Evolutionary conservation across 371 early-diverging fungal genomes (phyloP), one percentile per base, ranked within the genome.

Genomic region (Rhizopus arrhizus): DNA sequence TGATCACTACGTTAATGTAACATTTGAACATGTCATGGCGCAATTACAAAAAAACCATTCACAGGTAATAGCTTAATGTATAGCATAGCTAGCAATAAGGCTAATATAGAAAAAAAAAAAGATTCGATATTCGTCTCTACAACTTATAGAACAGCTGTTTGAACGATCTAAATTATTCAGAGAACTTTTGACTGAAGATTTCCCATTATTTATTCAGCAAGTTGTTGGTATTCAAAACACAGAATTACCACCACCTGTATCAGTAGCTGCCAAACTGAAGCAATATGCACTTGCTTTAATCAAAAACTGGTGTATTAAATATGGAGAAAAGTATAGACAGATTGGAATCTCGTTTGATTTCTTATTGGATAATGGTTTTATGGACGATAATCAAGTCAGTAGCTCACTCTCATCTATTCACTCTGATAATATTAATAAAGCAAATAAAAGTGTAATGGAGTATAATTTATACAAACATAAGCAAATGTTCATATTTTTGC

Each of bases 141-240:
- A 87, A 64, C 62, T 83, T 10, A 74, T 85, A 9, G 83, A 85
- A 52, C 82, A 82, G 58, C 68, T 91, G 9, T 89, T 89, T 61
- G 66, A 70, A 8, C 85, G 91, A 2, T 89, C 90, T 4, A 89
- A 89, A 57, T 69, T 66, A 13, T 87, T 89, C 65, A 80, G 91
- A 16, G 65, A 70, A 13, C 63, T 86, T 2, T 56, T 87, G 3
- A 72, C 78, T 0, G 78, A 78, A 1, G 82, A 82, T 35, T 81
- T 88, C 31, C 85, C 85, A 8, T 58, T 70, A 8, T 78, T 87
- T 53, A 61, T 86, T 22, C 72, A 77, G 33, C 71, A 88, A 8
- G 72, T 81, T 0, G 68, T 85, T 13, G 91, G 91, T 5, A 75
- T 87, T 5, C 81, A 86, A 36, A 73, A 75, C 35, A 59, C 73